Evolutionary conservation across 805 yeast species (phyloP).

Genomic region (Yarrowia divulgata): DNA sequence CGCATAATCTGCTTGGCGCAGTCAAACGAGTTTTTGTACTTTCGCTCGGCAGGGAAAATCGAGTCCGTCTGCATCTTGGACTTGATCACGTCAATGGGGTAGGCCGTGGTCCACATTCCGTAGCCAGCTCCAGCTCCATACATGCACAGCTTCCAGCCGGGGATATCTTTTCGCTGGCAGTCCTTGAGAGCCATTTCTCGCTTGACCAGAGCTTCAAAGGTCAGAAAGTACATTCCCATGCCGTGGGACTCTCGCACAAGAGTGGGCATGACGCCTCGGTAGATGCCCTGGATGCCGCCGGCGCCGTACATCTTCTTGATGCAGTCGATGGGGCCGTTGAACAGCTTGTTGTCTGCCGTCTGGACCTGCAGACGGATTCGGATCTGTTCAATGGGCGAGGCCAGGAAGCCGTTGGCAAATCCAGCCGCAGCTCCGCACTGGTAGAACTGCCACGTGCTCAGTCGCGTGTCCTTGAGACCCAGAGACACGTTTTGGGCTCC

Average conservation of each 20-base stretch:
- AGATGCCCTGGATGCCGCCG: constrained; percentile 68
- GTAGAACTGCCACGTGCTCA: constrained; percentile 73
- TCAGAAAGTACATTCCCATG: constrained; percentile 81
- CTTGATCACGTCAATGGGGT: constrained; percentile 91
- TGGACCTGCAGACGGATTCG: constrained; percentile 94
- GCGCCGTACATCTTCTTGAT: constrained; percentile 61
- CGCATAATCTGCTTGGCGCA: constrained; percentile 63
- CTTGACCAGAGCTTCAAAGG: constrained; percentile 87
- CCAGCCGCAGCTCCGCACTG: constrained; percentile 92
- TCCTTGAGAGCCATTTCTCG: constrained; percentile 60
- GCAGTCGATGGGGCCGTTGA: constrained; percentile 78
- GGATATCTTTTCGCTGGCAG: constrained; percentile 71
- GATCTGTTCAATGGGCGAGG: constrained; percentile 93
- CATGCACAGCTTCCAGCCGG: constrained; percentile 84
- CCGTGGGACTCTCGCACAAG: constrained; percentile 86
- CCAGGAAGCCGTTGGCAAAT: constrained; percentile 83
- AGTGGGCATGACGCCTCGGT: constrained; percentile 85
- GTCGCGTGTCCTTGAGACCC: constrained; percentile 49
- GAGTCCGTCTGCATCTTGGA: constrained; percentile 84
- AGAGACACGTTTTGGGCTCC: constrained; percentile 54
- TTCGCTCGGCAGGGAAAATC: constrained; percentile 63
- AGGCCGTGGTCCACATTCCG: constrained; percentile 81
- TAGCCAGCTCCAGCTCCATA: constrained; percentile 94
- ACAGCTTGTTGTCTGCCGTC: constrained; percentile 61
- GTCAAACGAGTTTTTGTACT: constrained; percentile 63